Percentiles rank a stretch among this genome's conserved stretches.
Conservation (phyloP, 2,329 filamentous ascomycete species). For the Trichoderma cornu-damae region DNA sequence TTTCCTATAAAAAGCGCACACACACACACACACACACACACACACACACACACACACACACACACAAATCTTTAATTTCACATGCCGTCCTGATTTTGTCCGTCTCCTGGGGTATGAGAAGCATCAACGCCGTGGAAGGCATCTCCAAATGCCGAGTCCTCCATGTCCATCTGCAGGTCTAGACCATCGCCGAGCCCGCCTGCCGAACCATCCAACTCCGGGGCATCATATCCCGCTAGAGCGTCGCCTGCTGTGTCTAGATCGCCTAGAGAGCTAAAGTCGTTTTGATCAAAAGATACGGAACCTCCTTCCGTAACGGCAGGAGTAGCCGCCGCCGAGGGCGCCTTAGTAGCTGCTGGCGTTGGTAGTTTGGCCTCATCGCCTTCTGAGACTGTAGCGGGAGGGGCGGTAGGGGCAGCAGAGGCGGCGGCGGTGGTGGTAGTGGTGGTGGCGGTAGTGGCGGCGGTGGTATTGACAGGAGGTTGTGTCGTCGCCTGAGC, state of each 20-base stretch:
- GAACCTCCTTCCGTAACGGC: conserved; percentile 40
- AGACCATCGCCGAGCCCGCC: conserved; percentile 51
- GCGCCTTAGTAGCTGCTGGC: conserved; percentile 32
- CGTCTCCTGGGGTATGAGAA: conserved; percentile 34
- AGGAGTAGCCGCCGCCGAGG: conserved; percentile 43
- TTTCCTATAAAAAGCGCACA: conserved; percentile 1
- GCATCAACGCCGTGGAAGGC: conserved; percentile 64
- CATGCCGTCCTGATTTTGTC: conserved; percentile 32
- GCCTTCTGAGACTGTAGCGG: background rate
- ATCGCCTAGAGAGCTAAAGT: conserved; percentile 60
- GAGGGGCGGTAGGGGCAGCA: conserved; percentile 11
- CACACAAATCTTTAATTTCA: conserved; percentile 22
- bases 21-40: too few species aligned
- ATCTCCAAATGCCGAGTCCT: conserved; percentile 78
- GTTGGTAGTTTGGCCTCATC: conserved; percentile 23
- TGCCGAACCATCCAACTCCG: conserved; percentile 42
- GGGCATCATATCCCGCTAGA: conserved; percentile 60
- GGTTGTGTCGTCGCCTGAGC: conserved; percentile 7
- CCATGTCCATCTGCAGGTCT: conserved; percentile 62
- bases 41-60: background rate
- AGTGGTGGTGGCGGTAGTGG: background rate
- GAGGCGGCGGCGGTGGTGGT: conserved; percentile 1
- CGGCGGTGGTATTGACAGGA: conserved; percentile 12
- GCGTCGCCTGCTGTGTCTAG: conserved; percentile 69
- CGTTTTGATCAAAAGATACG: conserved; percentile 49